Conservation (phyloP, 2,329 filamentous ascomycete species). For the Albifimbria verrucaria region DNA sequence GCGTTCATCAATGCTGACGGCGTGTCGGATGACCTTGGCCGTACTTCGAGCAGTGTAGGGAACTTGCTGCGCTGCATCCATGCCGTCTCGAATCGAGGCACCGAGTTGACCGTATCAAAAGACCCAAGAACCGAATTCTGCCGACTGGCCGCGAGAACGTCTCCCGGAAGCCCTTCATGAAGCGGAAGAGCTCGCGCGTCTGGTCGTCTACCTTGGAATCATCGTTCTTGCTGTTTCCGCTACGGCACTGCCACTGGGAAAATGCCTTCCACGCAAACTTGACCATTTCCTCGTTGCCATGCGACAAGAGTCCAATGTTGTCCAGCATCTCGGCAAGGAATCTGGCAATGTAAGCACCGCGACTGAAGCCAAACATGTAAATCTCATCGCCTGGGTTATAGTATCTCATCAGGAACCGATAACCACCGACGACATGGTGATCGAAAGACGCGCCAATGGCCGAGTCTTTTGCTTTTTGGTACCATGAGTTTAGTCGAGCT, state of each 20-base stretch:
- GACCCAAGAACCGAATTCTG: slow-evolving; percentile 70
- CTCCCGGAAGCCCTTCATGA: slow-evolving; percentile 76
- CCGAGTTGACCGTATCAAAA: slow-evolving; percentile 84
- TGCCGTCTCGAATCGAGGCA: slow-evolving; percentile 70
- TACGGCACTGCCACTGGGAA: slow-evolving; percentile 67
- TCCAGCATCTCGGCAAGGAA: slow-evolving; percentile 84
- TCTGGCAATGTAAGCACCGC: slow-evolving; percentile 69
- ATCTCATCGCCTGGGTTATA: slow-evolving; percentile 64
- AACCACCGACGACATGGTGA: slow-evolving; percentile 79
- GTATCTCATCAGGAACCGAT: slow-evolving; percentile 74
- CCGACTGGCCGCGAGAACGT: slow-evolving; percentile 75
- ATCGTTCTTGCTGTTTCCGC: slow-evolving; percentile 41
- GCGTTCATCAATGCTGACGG: slow-evolving; percentile 68
- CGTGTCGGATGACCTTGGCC: slow-evolving; percentile 62
- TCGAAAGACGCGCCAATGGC: slow-evolving; percentile 78
- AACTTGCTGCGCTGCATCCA: slow-evolving; percentile 81
- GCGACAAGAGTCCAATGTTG: slow-evolving; percentile 72
- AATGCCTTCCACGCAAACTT: slow-evolving; percentile 82
- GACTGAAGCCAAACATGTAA: slow-evolving; percentile 72
- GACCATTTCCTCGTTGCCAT: slow-evolving; percentile 83
- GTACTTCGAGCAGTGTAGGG: slow-evolving; percentile 58
- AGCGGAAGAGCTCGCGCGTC: slow-evolving; percentile 61
- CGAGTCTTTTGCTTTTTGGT: slow-evolving; percentile 71
- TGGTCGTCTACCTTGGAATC: slow-evolving; percentile 28
- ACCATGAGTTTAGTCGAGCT: slow-evolving; percentile 62